Conservation (phyloP, 441 rosid genomes). For the Populus tomentosa region DNA sequence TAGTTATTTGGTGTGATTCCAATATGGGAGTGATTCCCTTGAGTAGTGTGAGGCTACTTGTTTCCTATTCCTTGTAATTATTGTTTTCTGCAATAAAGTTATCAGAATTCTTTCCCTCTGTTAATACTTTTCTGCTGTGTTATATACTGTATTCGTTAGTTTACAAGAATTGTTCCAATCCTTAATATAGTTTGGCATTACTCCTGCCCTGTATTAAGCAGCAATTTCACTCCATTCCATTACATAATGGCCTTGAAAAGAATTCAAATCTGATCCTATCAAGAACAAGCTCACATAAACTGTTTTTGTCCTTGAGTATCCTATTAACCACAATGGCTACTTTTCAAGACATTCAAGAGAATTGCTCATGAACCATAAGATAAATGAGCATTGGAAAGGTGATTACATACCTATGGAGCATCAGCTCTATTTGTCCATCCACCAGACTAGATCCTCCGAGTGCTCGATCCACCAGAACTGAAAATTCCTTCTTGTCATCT, state of each 20-base stretch:
- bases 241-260: neutral
- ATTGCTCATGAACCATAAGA: neutral
- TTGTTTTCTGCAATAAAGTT: no score
- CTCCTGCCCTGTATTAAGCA: neutral
- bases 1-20: no score
- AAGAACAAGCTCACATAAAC: neutral
- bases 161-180: no score
- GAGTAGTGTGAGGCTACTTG: no score
- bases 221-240: neutral
- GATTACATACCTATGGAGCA: slow-evolving; percentile 83
- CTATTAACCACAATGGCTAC: neutral
- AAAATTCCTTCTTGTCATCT: slow-evolving; percentile 69
- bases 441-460: slow-evolving; percentile 87
- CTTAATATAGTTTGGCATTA: no score
- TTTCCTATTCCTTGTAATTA: no score
- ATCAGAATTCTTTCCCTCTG: no score
- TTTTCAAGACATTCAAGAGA: slow-evolving; percentile 2
- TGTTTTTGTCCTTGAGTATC: no score
- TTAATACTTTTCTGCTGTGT: neutral
- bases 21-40: no score
- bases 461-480: slow-evolving; percentile 89
- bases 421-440: slow-evolving; percentile 93
- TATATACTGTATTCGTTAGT: neutral
- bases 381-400: neutral
- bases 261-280: neutral